Conservation (phyloP, 306 rosid species). For the Trifolium pratense region DNA sequence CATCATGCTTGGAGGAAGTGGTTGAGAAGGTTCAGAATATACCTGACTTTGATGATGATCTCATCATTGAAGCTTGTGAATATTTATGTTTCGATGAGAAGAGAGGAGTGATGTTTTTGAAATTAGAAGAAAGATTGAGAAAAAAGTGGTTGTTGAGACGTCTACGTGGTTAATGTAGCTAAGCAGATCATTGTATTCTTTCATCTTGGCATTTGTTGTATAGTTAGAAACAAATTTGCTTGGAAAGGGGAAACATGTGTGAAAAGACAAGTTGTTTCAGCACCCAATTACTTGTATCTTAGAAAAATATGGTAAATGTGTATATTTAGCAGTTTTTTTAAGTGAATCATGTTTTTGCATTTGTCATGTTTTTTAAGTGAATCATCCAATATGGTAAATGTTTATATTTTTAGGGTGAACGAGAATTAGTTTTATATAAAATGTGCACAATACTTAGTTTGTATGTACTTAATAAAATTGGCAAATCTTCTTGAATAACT, state of each 20-base stretch:
- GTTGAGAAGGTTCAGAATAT: conserved; percentile 56
- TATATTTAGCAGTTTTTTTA: not conserved
- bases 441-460: not conserved
- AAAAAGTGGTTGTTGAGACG: conserved; percentile 61
- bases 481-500: not conserved
- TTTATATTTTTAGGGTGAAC: too few relatives aligned
- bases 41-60: conserved; percentile 63
- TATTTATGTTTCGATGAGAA: conserved; percentile 57
- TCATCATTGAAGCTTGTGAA: conserved; percentile 63
- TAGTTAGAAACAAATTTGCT: conserved; percentile 10
- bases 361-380: too few relatives aligned
- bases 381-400: too few relatives aligned
- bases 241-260: not conserved
- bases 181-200: conserved; percentile 30
- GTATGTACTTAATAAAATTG: not conserved
- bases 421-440: too few relatives aligned
- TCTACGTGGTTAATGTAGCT: conserved; percentile 45
- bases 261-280: conserved; percentile 24
- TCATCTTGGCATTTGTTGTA: conserved; percentile 24
- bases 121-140: conserved; percentile 55
- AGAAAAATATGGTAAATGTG: not conserved
- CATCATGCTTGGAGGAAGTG: conserved; percentile 53
- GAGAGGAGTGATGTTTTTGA: conserved; percentile 61
- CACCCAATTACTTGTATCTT: not conserved
- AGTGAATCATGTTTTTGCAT: not conserved